These are phyloP conservation scores for Diaporthe nobilis DNA, from an alignment of 2,329 filamentous ascomycete genomes.

Conservation along the genomic window DNA sequence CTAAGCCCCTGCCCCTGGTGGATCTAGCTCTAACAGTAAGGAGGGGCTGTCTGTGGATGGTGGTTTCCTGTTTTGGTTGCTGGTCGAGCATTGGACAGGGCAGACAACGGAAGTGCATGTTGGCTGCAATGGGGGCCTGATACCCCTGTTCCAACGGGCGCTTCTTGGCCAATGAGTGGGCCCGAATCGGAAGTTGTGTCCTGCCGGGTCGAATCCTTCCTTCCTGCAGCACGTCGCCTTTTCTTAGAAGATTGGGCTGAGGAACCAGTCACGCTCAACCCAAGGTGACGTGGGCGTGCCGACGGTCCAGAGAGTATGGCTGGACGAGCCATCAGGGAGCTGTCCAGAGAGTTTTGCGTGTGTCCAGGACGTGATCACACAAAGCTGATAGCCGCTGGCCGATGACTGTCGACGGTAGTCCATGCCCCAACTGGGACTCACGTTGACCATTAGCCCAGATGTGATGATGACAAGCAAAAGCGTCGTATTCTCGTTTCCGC, in stretches of 20 bases:
- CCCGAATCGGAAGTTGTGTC: not conserved
- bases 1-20: not conserved
- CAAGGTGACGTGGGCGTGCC: not conserved
- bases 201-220: not conserved
- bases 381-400: not conserved
- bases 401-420: not conserved
- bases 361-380: not conserved
- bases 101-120: conserved; percentile 19
- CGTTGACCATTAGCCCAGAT: not conserved
- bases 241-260: not conserved
- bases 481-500: not conserved
- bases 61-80: not conserved
- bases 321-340: not conserved
- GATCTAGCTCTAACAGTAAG: not conserved
- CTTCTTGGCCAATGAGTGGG: conserved; percentile 9
- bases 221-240: not conserved
- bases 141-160: conserved; percentile 11
- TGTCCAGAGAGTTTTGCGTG: not conserved
- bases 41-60: not conserved
- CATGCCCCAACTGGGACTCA: not conserved
- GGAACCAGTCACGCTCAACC: not conserved
- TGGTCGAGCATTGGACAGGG: conserved; percentile 1
- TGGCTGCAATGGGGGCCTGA: conserved; percentile 8
- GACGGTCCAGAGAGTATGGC: no score
- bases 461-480: not conserved